Percentiles rank a stretch among this genome's conserved stretches.
phyloP scores from a whole-genome alignment of 495 filamentous ascomycete genomes.

The Aspergillus saccharolyticus region DNA sequence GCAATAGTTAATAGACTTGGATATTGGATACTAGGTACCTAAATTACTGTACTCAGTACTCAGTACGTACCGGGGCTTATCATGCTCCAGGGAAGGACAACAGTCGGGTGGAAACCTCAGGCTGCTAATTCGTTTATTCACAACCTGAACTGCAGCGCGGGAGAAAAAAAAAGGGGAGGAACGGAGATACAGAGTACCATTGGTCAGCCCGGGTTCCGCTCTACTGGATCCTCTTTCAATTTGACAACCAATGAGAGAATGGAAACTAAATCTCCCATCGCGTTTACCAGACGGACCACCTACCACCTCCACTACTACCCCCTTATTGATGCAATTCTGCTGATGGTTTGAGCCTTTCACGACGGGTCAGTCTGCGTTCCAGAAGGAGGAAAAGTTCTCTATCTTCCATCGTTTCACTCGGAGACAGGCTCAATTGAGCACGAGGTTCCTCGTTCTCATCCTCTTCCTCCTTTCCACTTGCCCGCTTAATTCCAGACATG shows the following conservation, averaged over 20 bases:
- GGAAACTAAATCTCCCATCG: neutral
- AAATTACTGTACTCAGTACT: no score
- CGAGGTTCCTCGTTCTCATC: neutral
- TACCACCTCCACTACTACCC: neutral
- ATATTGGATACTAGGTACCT: no score
- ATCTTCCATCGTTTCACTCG: neutral
- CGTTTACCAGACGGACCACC: conserved; percentile 5
- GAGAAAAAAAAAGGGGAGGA: neutral
- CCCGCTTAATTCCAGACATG: neutral
- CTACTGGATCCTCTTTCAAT: neutral
- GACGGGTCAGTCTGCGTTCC: conserved; percentile 1
- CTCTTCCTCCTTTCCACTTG: neutral
- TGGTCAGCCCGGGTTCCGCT: neutral
- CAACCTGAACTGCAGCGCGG: no score
- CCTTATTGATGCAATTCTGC: neutral
- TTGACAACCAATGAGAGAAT: neutral
- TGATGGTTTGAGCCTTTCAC: neutral
- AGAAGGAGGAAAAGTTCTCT: conserved; percentile 6
- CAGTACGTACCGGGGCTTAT: no score
- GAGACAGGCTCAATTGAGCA: neutral
- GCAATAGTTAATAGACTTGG: no score
- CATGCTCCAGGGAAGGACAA: no score
- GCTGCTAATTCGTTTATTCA: no score
- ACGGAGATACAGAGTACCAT: neutral
- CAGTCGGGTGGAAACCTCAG: neutral